Conservation (phyloP, 495 filamentous ascomycete genomes). For the Penicillium verhagenii region DNA sequence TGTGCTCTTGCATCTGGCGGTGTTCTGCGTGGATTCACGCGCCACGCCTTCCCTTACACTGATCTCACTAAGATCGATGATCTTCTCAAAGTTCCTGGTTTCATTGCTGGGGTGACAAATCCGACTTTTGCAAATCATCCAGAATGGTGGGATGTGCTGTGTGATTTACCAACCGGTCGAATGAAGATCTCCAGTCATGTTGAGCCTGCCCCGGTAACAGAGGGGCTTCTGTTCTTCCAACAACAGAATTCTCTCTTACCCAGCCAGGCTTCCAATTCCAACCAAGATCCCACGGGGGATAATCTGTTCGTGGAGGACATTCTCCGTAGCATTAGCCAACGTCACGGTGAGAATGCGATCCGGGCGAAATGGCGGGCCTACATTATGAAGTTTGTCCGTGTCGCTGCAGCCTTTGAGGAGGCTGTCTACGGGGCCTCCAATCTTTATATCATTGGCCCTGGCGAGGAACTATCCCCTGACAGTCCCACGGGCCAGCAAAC, state of each 20-base stretch:
- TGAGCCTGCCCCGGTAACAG: conserved; percentile 71
- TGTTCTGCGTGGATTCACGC: conserved; percentile 87
- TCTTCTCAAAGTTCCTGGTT: conserved; percentile 90
- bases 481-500: conserved; percentile 45
- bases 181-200: conserved; percentile 91
- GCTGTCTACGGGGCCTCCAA: conserved; percentile 87
- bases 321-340: conserved; percentile 73
- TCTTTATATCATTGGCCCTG: conserved; percentile 77
- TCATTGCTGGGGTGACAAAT: conserved; percentile 98
- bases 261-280: conserved; percentile 40
- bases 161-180: conserved; percentile 85
- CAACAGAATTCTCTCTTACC: conserved; percentile 66
- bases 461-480: conserved; percentile 47
- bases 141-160: conserved; percentile 98
- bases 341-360: conserved; percentile 87
- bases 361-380: conserved; percentile 88
- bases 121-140: conserved; percentile 91
- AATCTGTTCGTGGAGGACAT: conserved; percentile 85
- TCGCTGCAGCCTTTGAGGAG: conserved; percentile 94
- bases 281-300: conserved; percentile 80
- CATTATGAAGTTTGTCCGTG: conserved; percentile 84
- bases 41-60: conserved; percentile 98
- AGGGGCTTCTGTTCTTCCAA: conserved; percentile 81
- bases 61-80: conserved; percentile 98
- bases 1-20: conserved; percentile 95